phyloP scores from a whole-genome alignment of 495 filamentous ascomycete genomes.

The Podospora appendiculata region DNA sequence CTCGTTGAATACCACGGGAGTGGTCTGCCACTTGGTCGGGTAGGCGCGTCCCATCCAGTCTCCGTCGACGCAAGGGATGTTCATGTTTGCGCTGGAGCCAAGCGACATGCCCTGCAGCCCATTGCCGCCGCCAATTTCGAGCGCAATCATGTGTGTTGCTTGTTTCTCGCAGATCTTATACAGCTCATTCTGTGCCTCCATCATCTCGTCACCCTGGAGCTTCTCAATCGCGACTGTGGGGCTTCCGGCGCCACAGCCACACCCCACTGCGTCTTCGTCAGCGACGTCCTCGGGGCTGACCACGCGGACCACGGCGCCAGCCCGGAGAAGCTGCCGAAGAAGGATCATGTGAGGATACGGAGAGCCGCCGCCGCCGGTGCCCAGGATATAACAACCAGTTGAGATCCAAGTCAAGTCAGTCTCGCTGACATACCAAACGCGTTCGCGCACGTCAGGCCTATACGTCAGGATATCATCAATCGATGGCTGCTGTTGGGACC shows the following conservation, averaged over 20 bases:
- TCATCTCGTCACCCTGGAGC: slow-evolving; percentile 44
- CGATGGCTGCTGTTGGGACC: not conserved
- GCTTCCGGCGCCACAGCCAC: slow-evolving; percentile 39
- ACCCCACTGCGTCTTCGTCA: slow-evolving; percentile 37
- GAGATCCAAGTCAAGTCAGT: slow-evolving; percentile 52
- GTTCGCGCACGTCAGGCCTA: slow-evolving; percentile 39
- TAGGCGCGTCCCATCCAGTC: slow-evolving; percentile 54
- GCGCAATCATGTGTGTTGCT: slow-evolving; percentile 34
- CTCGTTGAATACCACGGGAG: slow-evolving; percentile 44
- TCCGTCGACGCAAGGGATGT: slow-evolving; percentile 44
- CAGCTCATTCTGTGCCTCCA: slow-evolving; percentile 37
- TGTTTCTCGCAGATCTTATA: slow-evolving; percentile 25
- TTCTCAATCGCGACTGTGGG: slow-evolving; percentile 47
- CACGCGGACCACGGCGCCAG: slow-evolving; percentile 38
- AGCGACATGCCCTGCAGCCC: slow-evolving; percentile 47
- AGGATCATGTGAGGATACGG: slow-evolving; percentile 38
- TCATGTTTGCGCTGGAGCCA: slow-evolving; percentile 37
- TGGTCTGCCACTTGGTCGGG: slow-evolving; percentile 50
- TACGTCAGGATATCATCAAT: slow-evolving; percentile 37
- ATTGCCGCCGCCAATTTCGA: slow-evolving; percentile 51
- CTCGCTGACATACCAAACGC: slow-evolving; percentile 47
- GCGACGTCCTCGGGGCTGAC: slow-evolving; percentile 34
- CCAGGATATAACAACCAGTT: slow-evolving; percentile 54
- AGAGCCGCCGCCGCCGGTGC: slow-evolving; percentile 51
- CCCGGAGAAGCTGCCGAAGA: slow-evolving; percentile 37